phyloP scores from a whole-genome alignment of 108 stramenopile genomes.

The Pseudonitzschia delicatissima region DNA sequence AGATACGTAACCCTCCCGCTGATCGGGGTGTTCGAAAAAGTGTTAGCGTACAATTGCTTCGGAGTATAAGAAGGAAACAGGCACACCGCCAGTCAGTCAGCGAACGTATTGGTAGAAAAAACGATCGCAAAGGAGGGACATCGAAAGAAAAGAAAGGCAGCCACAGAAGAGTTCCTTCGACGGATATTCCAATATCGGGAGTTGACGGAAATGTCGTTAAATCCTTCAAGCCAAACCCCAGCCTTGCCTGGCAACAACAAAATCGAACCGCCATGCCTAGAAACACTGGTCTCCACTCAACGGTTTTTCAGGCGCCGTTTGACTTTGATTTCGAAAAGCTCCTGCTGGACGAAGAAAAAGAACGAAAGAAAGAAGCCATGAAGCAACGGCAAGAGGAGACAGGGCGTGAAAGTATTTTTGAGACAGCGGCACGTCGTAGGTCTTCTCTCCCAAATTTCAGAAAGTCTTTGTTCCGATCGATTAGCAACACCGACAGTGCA shows the following conservation, averaged over 20 bases:
- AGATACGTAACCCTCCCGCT: too few relatives aligned
- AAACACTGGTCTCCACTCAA: not conserved
- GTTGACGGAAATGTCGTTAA: not conserved
- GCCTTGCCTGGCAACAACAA: not conserved
- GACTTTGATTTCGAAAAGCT: not conserved
- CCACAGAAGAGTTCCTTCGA: not conserved
- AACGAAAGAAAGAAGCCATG: not conserved
- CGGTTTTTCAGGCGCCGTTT: not conserved
- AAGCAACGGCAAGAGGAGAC: not conserved
- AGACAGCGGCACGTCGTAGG: not conserved
- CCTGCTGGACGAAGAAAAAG: not conserved
- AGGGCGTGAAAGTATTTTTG: not conserved
- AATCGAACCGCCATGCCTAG: not conserved
- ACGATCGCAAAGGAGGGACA: too few relatives aligned
- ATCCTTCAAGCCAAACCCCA: conserved; percentile 3
- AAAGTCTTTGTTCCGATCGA: not conserved
- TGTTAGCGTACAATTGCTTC: too few relatives aligned
- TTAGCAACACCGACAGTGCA: not conserved
- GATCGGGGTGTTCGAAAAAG: too few relatives aligned
- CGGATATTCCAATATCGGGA: not conserved
- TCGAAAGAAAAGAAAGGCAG: too few relatives aligned
- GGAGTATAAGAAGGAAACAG: too few relatives aligned
- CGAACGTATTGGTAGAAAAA: too few relatives aligned
- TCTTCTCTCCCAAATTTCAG: not conserved
- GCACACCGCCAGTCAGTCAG: too few relatives aligned